Percentiles rank a stretch among this genome's conserved stretches.
Conservation (phyloP, 768 basidiomycete genomes). For the Tylopilus sp. region DNA sequence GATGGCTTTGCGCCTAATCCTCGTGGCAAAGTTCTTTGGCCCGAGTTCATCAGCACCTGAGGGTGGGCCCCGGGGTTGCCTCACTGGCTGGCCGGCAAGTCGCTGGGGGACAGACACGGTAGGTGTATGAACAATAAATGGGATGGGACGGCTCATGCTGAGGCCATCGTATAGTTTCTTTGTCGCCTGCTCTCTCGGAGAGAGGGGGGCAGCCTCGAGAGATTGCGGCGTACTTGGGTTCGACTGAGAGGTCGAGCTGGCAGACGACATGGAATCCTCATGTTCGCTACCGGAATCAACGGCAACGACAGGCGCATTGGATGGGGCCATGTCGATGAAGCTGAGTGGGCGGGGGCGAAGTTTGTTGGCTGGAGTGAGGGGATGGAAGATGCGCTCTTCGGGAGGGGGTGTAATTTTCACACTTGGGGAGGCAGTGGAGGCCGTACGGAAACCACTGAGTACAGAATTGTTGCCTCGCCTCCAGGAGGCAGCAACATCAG, state of each 20-base stretch:
- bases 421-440: constrained; percentile 51
- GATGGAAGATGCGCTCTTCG: constrained; percentile 52
- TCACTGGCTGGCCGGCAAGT: constrained; percentile 67
- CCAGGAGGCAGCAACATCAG: constrained; percentile 78
- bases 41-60: constrained; percentile 83
- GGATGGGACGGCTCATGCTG: constrained; percentile 71
- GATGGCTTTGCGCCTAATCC: constrained; percentile 81
- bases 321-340: constrained; percentile 49
- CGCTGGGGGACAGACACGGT: constrained; percentile 40
- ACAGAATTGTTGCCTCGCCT: constrained; percentile 70
- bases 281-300: constrained; percentile 55
- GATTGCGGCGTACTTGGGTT: constrained; percentile 78
- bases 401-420: constrained; percentile 76
- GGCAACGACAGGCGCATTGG: constrained; percentile 47
- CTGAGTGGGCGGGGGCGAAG: constrained; percentile 67
- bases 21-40: constrained; percentile 84
- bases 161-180: constrained; percentile 89
- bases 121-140: constrained; percentile 26
- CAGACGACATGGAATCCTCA: constrained; percentile 54
- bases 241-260: constrained; percentile 58
- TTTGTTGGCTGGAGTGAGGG: constrained; percentile 30
- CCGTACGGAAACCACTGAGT: constrained; percentile 59
- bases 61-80: constrained; percentile 87
- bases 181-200: constrained; percentile 81
- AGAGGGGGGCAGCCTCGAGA: constrained; percentile 50